Percentiles rank a stretch among this genome's conserved stretches.
Conservation (phyloP, 768 basidiomycete genomes). For the Gloeopeniophorella convolvens region DNA sequence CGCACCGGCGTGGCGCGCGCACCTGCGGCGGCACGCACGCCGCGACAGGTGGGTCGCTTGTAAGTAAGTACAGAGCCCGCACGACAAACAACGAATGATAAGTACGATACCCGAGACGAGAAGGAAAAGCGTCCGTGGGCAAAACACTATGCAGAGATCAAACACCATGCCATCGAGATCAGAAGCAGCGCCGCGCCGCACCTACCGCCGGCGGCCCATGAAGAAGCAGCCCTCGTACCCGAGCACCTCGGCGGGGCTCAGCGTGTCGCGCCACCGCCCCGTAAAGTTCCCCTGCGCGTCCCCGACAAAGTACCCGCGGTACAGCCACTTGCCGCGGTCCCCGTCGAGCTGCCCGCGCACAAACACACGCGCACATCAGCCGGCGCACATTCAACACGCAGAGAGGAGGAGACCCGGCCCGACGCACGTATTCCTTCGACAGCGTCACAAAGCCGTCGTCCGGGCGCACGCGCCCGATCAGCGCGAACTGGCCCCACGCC, state of each 20-base stretch:
- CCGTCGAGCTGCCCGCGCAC: conserved; percentile 66
- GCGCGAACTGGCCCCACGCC: conserved; percentile 82
- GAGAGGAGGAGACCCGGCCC: neutral
- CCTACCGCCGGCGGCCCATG: conserved; percentile 60
- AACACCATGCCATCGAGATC: neutral
- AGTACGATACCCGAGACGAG: too few species aligned
- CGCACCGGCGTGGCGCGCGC: too few species aligned
- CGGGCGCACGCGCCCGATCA: conserved; percentile 73
- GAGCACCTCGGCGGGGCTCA: conserved; percentile 50
- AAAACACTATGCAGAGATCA: too few species aligned
- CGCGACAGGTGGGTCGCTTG: too few species aligned
- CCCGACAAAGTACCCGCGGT: conserved; percentile 77
- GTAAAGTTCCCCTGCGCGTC: conserved; percentile 62
- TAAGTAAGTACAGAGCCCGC: too few species aligned
- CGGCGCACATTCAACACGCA: neutral
- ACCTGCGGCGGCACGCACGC: too few species aligned
- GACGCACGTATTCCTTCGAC: conserved; percentile 75
- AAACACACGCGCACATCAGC: too few species aligned
- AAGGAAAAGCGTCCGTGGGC: too few species aligned
- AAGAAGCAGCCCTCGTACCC: conserved; percentile 88
- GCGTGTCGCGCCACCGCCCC: conserved; percentile 83
- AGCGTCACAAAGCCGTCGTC: conserved; percentile 77
- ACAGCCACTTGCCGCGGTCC: conserved; percentile 78
- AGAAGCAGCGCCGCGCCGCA: too few species aligned
- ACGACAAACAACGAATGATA: too few species aligned